Evolutionary conservation across 1,284 basidiomycete species (phyloP).

Genomic region (Volvariella surrecta): DNA sequence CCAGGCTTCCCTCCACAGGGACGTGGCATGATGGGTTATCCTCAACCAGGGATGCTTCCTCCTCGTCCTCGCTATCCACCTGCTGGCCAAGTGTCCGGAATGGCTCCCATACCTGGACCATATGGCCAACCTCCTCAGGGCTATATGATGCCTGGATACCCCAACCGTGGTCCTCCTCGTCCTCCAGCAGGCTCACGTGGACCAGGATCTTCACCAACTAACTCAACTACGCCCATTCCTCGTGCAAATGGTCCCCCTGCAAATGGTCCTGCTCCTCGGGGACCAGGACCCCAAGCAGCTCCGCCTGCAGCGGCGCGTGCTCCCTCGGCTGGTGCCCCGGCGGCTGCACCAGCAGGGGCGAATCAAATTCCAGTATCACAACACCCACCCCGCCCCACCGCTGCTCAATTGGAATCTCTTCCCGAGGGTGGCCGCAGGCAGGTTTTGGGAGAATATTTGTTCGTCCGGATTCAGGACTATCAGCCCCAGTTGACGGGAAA

Average conservation of each 20-base stretch:
- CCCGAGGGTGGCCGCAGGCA: constrained; percentile 92
- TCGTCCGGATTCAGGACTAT: constrained; percentile 71
- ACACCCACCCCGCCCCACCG: no score
- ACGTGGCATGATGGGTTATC: constrained; percentile 79
- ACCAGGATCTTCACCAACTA: constrained; percentile 53
- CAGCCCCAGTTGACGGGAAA: constrained; percentile 91
- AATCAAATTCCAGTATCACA: background rate
- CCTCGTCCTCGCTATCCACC: constrained; percentile 81
- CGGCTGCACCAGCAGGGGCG: constrained; percentile 26
- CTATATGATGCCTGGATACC: constrained; percentile 62
- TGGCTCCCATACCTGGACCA: constrained; percentile 59
- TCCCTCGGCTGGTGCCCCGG: constrained; percentile 22
- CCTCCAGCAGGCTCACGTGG: constrained; percentile 43
- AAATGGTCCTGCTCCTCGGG: constrained; percentile 40
- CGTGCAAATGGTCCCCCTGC: constrained; percentile 46
- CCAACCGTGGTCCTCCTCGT: constrained; percentile 41
- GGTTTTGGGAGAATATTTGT: constrained; percentile 90
- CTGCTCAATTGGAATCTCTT: constrained; percentile 46
- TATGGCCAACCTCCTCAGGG: constrained; percentile 66
- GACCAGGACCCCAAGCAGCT: no score
- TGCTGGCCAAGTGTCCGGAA: constrained; percentile 66
- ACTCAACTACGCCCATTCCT: constrained; percentile 49
- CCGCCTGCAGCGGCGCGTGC: constrained; percentile 34
- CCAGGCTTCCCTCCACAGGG: constrained; percentile 79
- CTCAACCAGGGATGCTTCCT: constrained; percentile 80